phyloP scores from a whole-genome alignment of 78 protist species.

The Chrysochromulina parva region DNA sequence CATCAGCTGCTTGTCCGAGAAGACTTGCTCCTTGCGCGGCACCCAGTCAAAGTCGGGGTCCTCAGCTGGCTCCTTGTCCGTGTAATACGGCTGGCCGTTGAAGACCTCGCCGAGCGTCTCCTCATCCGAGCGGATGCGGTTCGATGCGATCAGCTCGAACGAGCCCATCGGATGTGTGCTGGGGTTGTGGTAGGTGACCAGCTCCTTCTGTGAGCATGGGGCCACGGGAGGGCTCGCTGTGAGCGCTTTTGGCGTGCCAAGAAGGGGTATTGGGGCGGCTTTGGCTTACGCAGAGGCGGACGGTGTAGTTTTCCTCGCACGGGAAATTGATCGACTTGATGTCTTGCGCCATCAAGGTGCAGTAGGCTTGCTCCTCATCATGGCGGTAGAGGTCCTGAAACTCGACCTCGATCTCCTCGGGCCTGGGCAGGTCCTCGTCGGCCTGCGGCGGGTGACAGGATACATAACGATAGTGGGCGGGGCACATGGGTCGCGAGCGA shows the following conservation, averaged over 20 bases:
- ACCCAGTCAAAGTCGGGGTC: background rate
- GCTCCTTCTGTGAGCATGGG: background rate
- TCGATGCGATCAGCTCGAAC: conserved; percentile 10
- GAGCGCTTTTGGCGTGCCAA: too few relatives aligned
- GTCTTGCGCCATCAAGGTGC: background rate
- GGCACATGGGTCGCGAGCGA: too few relatives aligned
- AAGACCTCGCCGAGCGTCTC: conserved; percentile 15
- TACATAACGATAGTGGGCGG: too few relatives aligned
- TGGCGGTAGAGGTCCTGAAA: background rate
- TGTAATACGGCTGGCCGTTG: background rate
- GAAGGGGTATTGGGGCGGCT: too few relatives aligned
- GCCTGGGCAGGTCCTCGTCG: background rate
- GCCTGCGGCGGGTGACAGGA: too few relatives aligned
- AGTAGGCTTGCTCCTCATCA: conserved; percentile 7
- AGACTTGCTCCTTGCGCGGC: conserved; percentile 22
- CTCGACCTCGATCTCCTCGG: conserved; percentile 17
- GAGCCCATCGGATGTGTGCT: background rate
- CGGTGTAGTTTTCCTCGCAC: conserved; percentile 15
- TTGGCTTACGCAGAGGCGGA: background rate
- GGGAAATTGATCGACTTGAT: conserved; percentile 17
- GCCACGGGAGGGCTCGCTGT: too few relatives aligned
- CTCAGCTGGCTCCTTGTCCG: background rate
- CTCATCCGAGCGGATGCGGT: background rate
- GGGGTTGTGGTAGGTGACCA: conserved; percentile 1
- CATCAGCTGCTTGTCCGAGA: conserved; percentile 15